A percentile compares a stretch with the other conserved stretches of the same genome.
Conservation (phyloP, 2,329 filamentous ascomycete genomes). For the Aspergillus felis region DNA sequence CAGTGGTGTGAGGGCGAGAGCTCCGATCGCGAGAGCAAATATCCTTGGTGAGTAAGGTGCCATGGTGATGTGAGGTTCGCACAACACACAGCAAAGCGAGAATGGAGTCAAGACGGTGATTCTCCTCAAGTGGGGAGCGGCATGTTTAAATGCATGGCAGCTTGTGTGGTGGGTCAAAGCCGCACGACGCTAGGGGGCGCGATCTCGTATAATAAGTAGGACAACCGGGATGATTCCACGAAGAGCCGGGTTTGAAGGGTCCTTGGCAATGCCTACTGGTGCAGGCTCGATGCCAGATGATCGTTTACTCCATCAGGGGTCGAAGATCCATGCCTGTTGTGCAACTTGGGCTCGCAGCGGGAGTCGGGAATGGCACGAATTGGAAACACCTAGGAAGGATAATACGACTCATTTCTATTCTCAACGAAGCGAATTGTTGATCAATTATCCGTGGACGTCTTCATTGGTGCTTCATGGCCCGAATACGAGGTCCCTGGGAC, state of each 20-base stretch:
- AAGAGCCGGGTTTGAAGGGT: neutral
- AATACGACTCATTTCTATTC: neutral
- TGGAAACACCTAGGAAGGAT: too few species aligned
- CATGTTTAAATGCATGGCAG: neutral
- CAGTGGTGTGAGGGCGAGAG: neutral
- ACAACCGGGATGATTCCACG: neutral
- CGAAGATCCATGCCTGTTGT: neutral
- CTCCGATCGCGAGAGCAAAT: neutral
- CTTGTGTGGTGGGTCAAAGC: neutral
- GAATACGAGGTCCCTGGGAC: slow-evolving; percentile 2
- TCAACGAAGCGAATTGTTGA: neutral
- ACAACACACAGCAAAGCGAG: neutral
- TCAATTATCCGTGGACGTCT: neutral
- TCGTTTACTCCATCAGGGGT: neutral
- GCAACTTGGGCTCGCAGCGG: too few species aligned
- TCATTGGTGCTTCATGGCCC: slow-evolving; percentile 1
- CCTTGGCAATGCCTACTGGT: too few species aligned
- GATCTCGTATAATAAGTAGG: neutral
- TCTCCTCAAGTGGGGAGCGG: neutral
- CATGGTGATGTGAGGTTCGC: slow-evolving; percentile 4
- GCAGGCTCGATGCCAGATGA: neutral
- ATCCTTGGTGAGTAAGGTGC: neutral
- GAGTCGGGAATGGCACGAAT: neutral
- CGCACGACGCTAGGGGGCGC: neutral
- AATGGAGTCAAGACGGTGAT: neutral